Percentiles rank a stretch among this genome's conserved stretches.
Evolutionary conservation across 371 early-diverging fungal genomes (phyloP).

Genomic region (Homolaphlyctis polyrhiza): DNA sequence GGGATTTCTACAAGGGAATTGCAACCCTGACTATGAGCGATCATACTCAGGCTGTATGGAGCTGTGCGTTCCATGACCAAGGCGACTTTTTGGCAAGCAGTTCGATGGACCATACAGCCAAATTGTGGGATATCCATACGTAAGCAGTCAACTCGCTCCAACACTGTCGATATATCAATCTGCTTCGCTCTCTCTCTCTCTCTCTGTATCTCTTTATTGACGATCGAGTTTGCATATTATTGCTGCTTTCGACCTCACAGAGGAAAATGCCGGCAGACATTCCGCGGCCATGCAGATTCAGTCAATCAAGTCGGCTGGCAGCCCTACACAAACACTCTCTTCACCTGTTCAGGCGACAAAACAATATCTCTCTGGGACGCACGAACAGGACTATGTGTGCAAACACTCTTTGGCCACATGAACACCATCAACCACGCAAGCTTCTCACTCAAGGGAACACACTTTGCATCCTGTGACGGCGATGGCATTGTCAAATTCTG

Average conservation of each 20-base stretch:
- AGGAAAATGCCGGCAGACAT: conserved; percentile 44
- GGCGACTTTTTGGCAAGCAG: conserved; percentile 40
- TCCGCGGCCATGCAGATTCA: conserved; percentile 45
- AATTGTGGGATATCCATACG: conserved; percentile 44
- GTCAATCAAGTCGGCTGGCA: conserved; percentile 46
- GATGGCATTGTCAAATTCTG: conserved; percentile 46
- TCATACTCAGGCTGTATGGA: conserved; percentile 50
- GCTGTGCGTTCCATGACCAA: conserved; percentile 46
- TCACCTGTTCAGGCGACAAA: conserved; percentile 45
- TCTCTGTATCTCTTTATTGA: too few species aligned
- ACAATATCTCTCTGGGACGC: conserved; percentile 47
- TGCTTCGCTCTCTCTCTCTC: too few species aligned
- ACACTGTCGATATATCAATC: too few species aligned
- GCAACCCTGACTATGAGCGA: conserved; percentile 42
- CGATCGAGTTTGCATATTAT: too few species aligned
- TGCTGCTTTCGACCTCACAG: too few species aligned
- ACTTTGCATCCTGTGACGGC: conserved; percentile 41
- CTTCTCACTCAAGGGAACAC: conserved; percentile 27
- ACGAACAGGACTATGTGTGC: conserved; percentile 37
- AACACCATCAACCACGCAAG: conserved; percentile 39
- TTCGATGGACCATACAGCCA: conserved; percentile 49
- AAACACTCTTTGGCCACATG: conserved; percentile 44
- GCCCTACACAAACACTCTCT: conserved; percentile 43
- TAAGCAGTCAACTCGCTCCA: too few species aligned
- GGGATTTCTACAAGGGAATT: conserved; percentile 45